phyloP scores from a whole-genome alignment of 2,329 filamentous ascomycete genomes.

The Aspergillus neoniger region DNA sequence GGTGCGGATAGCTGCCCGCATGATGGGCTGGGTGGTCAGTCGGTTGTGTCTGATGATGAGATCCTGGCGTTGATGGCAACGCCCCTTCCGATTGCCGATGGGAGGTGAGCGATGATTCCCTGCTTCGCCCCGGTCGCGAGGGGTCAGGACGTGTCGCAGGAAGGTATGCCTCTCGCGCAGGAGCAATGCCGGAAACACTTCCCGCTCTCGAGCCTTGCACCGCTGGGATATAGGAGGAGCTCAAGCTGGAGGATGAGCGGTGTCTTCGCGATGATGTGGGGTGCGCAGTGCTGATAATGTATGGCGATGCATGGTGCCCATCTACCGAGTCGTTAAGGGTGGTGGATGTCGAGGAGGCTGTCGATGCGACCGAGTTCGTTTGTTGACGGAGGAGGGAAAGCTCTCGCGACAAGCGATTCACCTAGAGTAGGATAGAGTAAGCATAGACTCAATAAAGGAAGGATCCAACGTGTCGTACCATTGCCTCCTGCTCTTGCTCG shows the following conservation, averaged over 20 bases:
- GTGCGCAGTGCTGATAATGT: conserved; percentile 52
- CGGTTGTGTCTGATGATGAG: conserved; percentile 29
- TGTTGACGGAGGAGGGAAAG: conserved; percentile 77
- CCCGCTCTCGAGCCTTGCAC: conserved; percentile 37
- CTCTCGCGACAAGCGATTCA: conserved; percentile 90
- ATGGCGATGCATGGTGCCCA: conserved; percentile 42
- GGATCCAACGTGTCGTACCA: conserved; percentile 58
- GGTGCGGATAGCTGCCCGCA: conserved; percentile 30
- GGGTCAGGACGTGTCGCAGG: conserved; percentile 34
- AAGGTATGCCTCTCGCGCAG: conserved; percentile 41
- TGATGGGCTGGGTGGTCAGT: conserved; percentile 31
- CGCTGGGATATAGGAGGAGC: conserved; percentile 45
- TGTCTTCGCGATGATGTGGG: conserved; percentile 58
- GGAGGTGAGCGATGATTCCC: conserved; percentile 46
- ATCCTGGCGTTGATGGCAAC: conserved; percentile 26
- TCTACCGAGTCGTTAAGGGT: conserved; percentile 52
- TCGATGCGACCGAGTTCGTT: conserved; percentile 64
- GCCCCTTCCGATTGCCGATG: conserved; percentile 38
- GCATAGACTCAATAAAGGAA: background rate
- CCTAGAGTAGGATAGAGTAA: conserved; percentile 52
- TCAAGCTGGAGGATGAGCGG: conserved; percentile 58
- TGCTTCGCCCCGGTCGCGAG: conserved; percentile 38
- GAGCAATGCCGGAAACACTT: conserved; percentile 47
- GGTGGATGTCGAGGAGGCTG: conserved; percentile 58
- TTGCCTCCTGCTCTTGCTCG: conserved; percentile 92